These are phyloP conservation scores for Linnemannia elongata DNA, from an alignment of 192 early-diverging fungal species.

Conservation along the genomic window DNA sequence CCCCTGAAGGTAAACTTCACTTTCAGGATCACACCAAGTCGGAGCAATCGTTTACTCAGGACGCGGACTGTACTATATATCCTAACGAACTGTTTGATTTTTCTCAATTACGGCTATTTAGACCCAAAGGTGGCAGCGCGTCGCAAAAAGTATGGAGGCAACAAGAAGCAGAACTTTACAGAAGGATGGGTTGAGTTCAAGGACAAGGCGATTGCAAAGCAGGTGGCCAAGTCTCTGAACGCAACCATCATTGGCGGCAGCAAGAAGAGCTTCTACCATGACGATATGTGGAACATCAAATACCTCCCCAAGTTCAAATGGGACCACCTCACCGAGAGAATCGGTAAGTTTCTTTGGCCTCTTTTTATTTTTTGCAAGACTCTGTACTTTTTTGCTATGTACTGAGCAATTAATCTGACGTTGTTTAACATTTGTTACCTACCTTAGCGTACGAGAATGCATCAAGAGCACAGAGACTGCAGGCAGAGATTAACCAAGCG, in stretches of 20 bases:
- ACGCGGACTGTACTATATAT: background rate
- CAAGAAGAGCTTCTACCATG: constrained; percentile 88
- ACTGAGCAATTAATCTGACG: background rate
- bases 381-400: background rate
- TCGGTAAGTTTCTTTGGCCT: constrained; percentile 66
- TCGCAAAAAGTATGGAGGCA: constrained; percentile 89
- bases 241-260: constrained; percentile 87
- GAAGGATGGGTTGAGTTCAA: constrained; percentile 99
- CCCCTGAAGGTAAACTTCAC: constrained; percentile 76
- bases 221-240: constrained; percentile 83
- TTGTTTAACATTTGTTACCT: background rate
- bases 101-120: background rate
- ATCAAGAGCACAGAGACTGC: constrained; percentile 83
- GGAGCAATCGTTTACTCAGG: no score
- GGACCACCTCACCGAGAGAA: constrained; percentile 93
- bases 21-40: background rate
- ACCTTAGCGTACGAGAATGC: constrained; percentile 75
- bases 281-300: constrained; percentile 98
- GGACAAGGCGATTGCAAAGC: constrained; percentile 92
- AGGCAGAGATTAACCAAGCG: constrained; percentile 87
- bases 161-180: constrained; percentile 86
- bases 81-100: background rate
- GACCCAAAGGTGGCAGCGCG: constrained; percentile 79
- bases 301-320: constrained; percentile 98
- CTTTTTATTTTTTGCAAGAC: background rate